Percentiles rank a stretch among this genome's conserved stretches.
phyloP scores from a whole-genome alignment of 768 basidiomycete genomes.

The Pulveroboletus sp. region DNA sequence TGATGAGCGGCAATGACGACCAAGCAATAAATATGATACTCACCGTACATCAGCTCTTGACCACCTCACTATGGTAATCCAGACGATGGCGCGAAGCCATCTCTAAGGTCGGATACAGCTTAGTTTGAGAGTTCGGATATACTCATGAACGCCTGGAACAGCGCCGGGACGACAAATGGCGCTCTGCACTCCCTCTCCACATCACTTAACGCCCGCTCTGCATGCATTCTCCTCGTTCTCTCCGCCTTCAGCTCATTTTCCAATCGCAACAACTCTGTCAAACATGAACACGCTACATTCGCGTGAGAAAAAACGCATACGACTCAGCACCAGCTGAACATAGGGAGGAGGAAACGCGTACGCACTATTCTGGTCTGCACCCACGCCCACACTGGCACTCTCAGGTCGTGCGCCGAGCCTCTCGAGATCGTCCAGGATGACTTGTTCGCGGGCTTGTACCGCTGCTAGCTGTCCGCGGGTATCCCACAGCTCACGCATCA shows the following conservation, averaged over 20 bases:
- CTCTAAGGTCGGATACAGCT: neutral
- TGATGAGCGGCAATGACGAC: neutral
- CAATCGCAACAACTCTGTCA: slow-evolving; percentile 20
- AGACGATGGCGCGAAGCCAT: neutral
- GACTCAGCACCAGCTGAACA: neutral
- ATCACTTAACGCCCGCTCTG: slow-evolving; percentile 43
- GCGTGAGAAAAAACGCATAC: too few relatives aligned
- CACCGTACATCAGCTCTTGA: too few relatives aligned
- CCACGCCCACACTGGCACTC: neutral
- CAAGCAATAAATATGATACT: too few relatives aligned
- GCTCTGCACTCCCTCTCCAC: slow-evolving; percentile 45
- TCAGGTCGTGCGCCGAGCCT: slow-evolving; percentile 8
- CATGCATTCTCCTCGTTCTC: slow-evolving; percentile 34
- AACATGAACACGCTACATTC: neutral
- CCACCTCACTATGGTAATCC: neutral
- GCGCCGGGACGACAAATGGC: slow-evolving; percentile 55
- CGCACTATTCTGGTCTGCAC: slow-evolving; percentile 8
- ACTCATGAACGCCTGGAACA: slow-evolving; percentile 49
- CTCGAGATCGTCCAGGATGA: slow-evolving; percentile 21
- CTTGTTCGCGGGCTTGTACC: slow-evolving; percentile 22
- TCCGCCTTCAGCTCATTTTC: slow-evolving; percentile 37
- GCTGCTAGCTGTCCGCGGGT: slow-evolving; percentile 22
- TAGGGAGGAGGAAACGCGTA: neutral
- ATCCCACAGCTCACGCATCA: slow-evolving; percentile 28
- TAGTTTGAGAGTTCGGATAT: slow-evolving; percentile 43